Conservation (phyloP, 2,329 filamentous ascomycete species). For the Scorias spongiosa region DNA sequence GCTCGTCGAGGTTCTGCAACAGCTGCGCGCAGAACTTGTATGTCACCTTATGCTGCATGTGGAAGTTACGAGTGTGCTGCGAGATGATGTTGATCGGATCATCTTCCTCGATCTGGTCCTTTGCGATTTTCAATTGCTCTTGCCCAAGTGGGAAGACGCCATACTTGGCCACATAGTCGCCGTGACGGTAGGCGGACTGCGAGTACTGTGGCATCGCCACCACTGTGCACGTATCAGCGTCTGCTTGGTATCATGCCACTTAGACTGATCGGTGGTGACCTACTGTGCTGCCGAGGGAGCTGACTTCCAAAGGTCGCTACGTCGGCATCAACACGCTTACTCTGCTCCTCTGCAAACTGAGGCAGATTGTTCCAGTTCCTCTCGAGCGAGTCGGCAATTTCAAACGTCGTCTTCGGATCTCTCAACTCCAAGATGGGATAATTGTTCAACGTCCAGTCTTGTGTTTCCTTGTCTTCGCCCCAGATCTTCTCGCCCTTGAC, state of each 20-base stretch:
- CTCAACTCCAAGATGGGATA: conserved; percentile 19
- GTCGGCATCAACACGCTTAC: conserved; percentile 15
- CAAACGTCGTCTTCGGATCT: conserved; percentile 17
- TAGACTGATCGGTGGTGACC: conserved; percentile 1
- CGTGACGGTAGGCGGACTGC: conserved; percentile 21
- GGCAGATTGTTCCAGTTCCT: conserved; percentile 19
- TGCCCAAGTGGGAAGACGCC: conserved; percentile 18
- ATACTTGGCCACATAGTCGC: conserved; percentile 20
- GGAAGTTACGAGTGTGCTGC: conserved; percentile 17
- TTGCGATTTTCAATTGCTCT: conserved; percentile 15
- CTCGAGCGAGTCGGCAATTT: conserved; percentile 21
- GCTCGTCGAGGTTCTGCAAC: conserved; percentile 19
- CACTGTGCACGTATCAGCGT: conserved; percentile 8
- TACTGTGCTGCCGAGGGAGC: conserved; percentile 18
- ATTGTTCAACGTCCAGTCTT: conserved; percentile 22
- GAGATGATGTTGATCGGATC: conserved; percentile 20
- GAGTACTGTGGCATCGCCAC: conserved; percentile 21
- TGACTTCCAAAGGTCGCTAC: conserved; percentile 15
- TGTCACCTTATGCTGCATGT: conserved; percentile 19
- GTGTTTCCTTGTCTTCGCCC: conserved; percentile 20
- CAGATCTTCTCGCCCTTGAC: conserved; percentile 22
- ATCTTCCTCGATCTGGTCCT: conserved; percentile 12
- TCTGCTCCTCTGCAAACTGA: conserved; percentile 17
- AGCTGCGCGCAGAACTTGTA: conserved; percentile 21
- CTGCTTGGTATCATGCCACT: neutral